A percentile compares a stretch with the other conserved stretches of the same genome.
phyloP scores from a whole-genome alignment of 2,329 filamentous ascomycete genomes.

The Phyllosticta paracitricarpa region DNA sequence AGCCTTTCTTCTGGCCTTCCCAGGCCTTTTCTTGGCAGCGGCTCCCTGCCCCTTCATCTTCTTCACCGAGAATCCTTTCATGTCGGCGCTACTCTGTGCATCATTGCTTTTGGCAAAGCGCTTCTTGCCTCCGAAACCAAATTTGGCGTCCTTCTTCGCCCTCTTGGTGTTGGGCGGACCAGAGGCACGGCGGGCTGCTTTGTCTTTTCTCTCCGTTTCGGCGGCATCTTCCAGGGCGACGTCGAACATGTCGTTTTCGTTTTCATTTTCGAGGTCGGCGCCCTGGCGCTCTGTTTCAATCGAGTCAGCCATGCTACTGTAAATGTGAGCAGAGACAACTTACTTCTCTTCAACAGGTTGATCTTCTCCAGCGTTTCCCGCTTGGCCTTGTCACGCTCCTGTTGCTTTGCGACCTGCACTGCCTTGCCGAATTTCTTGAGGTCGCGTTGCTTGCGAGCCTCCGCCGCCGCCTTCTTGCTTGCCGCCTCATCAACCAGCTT shows the following conservation, averaged over 20 bases:
- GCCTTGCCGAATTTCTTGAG: slow-evolving; percentile 99
- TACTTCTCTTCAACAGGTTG: slow-evolving; percentile 88
- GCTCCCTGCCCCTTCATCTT: slow-evolving; percentile 61
- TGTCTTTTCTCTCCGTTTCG: slow-evolving; percentile 39
- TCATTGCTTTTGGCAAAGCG: slow-evolving; percentile 82
- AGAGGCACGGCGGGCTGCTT: slow-evolving; percentile 29
- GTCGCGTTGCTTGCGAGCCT: slow-evolving; percentile 85
- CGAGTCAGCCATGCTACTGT: background rate
- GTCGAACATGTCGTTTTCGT: slow-evolving; percentile 84
- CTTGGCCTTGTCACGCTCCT: slow-evolving; percentile 90
- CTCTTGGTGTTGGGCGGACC: slow-evolving; percentile 56
- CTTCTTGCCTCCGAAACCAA: slow-evolving; percentile 95
- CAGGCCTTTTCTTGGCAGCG: slow-evolving; percentile 23
- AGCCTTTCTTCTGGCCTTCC: slow-evolving; percentile 29
- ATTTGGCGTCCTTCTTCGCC: slow-evolving; percentile 90
- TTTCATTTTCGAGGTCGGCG: slow-evolving; percentile 51
- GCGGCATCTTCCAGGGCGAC: slow-evolving; percentile 66
- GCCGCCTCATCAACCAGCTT: slow-evolving; percentile 89
- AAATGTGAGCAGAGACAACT: slow-evolving; percentile 28
- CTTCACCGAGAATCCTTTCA: slow-evolving; percentile 69
- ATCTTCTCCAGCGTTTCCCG: slow-evolving; percentile 92
- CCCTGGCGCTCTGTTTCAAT: slow-evolving; percentile 65
- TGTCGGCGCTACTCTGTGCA: slow-evolving; percentile 69
- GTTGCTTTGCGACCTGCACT: slow-evolving; percentile 90
- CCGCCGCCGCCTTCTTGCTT: slow-evolving; percentile 80